Base-by-base conservation (phyloP, 345 rosid genomes). In the Acer negundo region DNA sequence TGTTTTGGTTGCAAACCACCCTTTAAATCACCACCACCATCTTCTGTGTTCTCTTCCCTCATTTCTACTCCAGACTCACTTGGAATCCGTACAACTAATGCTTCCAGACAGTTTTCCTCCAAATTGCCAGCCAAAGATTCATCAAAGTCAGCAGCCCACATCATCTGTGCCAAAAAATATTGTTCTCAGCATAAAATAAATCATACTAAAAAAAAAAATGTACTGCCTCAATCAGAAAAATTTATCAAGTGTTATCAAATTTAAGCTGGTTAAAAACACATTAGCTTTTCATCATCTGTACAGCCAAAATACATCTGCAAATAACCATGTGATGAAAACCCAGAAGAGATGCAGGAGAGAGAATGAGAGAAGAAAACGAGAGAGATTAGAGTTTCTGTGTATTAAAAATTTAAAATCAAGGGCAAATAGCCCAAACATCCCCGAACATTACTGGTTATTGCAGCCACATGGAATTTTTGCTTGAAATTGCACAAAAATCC, bases 101-200 rank as follows among this genome's bases (percentile, higher is more conserved):
- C 86, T 85, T 91, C 92, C 72, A 89, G 81, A 81, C 97, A 94
- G 76, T 87, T 85, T 79, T 86, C 90, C 84, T 82, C 97, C 80
- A 94, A 80, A 77, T 81, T 75, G 85, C 82, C 81, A 46, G 80
- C 79, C 58, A 81, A 17, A 66, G 93, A 86, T 78, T 93, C 92
- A 67, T 92, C 94, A 80, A 84, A 94, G 84, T 93, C 98, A 83
- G 97, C 95, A 81, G 97, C 98, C 98, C 98, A 94, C 92, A 94
- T 91, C 97, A 94, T 94, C 98, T 94, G 85, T 80, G 81, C 83
- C 62, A 77, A 79, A 64, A 38, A 82, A 40, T 26, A 75, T 74
- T 59, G 70, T 46, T 53, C 72, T 53, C 26, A 72, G 49, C 19
- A 42, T 15, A 51, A 70, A 77, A 35, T 53, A 26, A 58, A 59